Evolutionary conservation across 495 filamentous ascomycete genomes (phyloP).

Genomic region (Pseudomonodictys pantanalensis): DNA sequence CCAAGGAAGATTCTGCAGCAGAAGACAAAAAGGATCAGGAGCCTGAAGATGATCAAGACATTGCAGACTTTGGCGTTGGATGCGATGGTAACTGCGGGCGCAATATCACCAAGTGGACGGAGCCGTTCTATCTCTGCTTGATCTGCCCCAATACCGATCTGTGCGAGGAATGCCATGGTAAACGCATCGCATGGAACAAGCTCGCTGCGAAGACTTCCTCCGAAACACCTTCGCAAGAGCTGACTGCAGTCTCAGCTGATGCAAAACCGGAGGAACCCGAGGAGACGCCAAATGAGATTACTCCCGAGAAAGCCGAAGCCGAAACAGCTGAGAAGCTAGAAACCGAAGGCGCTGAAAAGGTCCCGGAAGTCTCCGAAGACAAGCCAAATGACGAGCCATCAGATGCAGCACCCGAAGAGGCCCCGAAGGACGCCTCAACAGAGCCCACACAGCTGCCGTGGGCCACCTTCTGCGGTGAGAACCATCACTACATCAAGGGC

Average conservation of each 20-base stretch:
- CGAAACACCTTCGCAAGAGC: not conserved
- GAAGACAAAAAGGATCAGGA: not conserved
- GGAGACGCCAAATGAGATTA: too few species aligned
- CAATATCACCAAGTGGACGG: not conserved
- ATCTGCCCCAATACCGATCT: conserved; percentile 13
- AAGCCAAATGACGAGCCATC: not conserved
- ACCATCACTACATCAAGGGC: conserved; percentile 32
- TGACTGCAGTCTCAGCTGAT: not conserved
- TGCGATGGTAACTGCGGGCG: not conserved
- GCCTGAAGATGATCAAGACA: conserved; percentile 1
- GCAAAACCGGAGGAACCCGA: not conserved
- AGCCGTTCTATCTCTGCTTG: conserved; percentile 14
- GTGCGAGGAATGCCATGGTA: conserved; percentile 8
- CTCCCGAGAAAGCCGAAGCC: too few species aligned
- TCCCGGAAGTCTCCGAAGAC: too few species aligned
- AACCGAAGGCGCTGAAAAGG: too few species aligned
- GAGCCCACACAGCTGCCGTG: not conserved
- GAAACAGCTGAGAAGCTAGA: too few species aligned
- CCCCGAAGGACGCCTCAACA: not conserved
- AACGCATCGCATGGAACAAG: not conserved
- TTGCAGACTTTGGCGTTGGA: not conserved
- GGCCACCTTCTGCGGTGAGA: conserved; percentile 17
- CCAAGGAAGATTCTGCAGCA: not conserved
- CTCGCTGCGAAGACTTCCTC: not conserved
- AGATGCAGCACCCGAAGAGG: not conserved